Evolutionary conservation across 768 basidiomycete genomes (phyloP).

Genomic region (Panaeolus papilionaceus): DNA sequence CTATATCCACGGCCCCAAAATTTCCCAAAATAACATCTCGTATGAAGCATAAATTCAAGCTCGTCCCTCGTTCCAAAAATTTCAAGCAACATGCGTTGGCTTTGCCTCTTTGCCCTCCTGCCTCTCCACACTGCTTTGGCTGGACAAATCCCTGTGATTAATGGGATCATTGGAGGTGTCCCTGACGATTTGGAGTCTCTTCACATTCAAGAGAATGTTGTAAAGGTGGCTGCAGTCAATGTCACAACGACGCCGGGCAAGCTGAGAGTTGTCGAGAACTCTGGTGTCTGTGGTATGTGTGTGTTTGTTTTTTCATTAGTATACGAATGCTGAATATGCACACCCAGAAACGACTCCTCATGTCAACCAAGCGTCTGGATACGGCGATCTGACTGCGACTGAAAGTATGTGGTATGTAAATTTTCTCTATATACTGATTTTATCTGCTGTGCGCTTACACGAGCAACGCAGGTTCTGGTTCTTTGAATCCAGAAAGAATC

Average conservation of each 20-base stretch:
- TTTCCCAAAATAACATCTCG: not conserved
- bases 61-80: too few species aligned
- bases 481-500: constrained; percentile 67
- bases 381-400: constrained; percentile 62
- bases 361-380: constrained; percentile 69
- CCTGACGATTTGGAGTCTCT: not conserved
- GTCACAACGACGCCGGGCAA: constrained; percentile 42
- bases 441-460: not conserved
- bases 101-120: not conserved
- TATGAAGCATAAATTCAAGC: not conserved
- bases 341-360: constrained; percentile 61
- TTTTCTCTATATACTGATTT: not conserved
- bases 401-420: constrained; percentile 59
- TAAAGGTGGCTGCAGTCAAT: not conserved
- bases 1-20: not conserved
- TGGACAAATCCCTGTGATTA: constrained; percentile 18
- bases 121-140: not conserved
- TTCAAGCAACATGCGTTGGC: not conserved
- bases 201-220: not conserved
- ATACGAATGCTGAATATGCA: not conserved
- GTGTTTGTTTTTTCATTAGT: constrained; percentile 5
- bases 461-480: constrained; percentile 63
- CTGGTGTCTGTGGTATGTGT: constrained; percentile 59
- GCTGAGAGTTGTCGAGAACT: constrained; percentile 64
- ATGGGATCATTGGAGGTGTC: constrained; percentile 17